Percentiles rank a stretch among this genome's conserved stretches.
Conservation (phyloP, 805 yeast species). For the Spathaspora gorwiae region DNA sequence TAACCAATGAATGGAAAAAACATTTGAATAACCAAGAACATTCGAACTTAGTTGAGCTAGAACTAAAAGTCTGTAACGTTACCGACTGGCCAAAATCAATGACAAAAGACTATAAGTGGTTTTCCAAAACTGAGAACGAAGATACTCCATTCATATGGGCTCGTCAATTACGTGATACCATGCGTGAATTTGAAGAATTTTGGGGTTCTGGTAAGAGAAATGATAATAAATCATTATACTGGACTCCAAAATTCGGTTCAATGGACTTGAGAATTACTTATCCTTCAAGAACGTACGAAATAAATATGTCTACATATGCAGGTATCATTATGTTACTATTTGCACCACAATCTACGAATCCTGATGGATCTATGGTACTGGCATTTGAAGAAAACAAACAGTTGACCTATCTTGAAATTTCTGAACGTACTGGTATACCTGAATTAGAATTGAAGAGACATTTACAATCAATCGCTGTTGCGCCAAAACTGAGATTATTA, state of each 20-base stretch:
- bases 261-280: constrained; percentile 73
- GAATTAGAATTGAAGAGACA: constrained; percentile 69
- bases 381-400: constrained; percentile 49
- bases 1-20: constrained; percentile 37
- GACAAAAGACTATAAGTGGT: constrained; percentile 39
- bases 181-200: constrained; percentile 35
- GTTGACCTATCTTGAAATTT: constrained; percentile 60
- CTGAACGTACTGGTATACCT: constrained; percentile 66
- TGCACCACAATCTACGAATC: constrained; percentile 35
- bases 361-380: constrained; percentile 26
- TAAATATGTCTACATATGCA: constrained; percentile 76
- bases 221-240: constrained; percentile 42
- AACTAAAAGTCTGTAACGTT: constrained; percentile 40
- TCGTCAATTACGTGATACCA: constrained; percentile 30
- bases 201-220: constrained; percentile 38
- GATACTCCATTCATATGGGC: constrained; percentile 34
- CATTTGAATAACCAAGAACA: constrained; percentile 8
- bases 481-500: constrained; percentile 74
- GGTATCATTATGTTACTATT: constrained; percentile 76
- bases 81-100: constrained; percentile 44
- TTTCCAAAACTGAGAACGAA: constrained; percentile 18
- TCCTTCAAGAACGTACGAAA: constrained; percentile 66
- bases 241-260: constrained; percentile 84
- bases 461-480: constrained; percentile 77
- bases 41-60: constrained; percentile 26